Evolutionary conservation across 2,329 filamentous ascomycete species (phyloP).

Genomic region (Diaporthe sp.): DNA sequence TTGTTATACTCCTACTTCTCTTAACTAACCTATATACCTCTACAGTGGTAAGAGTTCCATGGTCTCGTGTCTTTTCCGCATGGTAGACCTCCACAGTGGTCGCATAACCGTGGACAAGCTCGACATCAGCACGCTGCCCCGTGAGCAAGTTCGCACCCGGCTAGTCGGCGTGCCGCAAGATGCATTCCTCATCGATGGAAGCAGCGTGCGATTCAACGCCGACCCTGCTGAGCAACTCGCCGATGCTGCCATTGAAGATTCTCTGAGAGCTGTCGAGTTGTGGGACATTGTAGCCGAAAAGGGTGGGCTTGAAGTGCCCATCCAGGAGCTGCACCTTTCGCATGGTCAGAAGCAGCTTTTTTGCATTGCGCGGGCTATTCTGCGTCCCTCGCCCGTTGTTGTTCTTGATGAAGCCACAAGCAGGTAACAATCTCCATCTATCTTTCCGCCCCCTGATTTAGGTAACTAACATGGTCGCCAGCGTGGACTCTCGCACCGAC

Average conservation of each 20-base stretch:
- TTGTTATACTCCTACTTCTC: not conserved
- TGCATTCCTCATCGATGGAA: conserved; percentile 57
- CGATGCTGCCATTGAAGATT: not conserved
- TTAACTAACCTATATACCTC: not conserved
- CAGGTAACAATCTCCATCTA: not conserved
- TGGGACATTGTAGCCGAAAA: conserved; percentile 41
- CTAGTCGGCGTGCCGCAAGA: conserved; percentile 62
- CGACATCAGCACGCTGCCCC: conserved; percentile 44
- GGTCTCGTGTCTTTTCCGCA: conserved; percentile 50
- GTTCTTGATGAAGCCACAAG: conserved; percentile 1
- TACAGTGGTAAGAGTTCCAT: not conserved
- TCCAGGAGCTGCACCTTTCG: not conserved
- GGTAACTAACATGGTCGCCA: not conserved
- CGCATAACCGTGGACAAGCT: conserved; percentile 57
- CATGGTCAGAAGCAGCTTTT: conserved; percentile 43
- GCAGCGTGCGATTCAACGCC: conserved; percentile 38
- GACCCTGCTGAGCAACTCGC: not conserved
- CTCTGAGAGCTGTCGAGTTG: conserved; percentile 54
- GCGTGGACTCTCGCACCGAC: conserved; percentile 5
- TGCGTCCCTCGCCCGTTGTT: not conserved
- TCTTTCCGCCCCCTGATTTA: too few relatives aligned
- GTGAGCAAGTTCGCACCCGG: conserved; percentile 40
- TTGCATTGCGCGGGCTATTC: conserved; percentile 61
- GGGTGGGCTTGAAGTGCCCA: conserved; percentile 12
- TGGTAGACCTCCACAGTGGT: conserved; percentile 56